These are phyloP conservation scores for Trypanosoma scelopori DNA, from an alignment of 208 protist genomes.

Conservation along the genomic window DNA sequence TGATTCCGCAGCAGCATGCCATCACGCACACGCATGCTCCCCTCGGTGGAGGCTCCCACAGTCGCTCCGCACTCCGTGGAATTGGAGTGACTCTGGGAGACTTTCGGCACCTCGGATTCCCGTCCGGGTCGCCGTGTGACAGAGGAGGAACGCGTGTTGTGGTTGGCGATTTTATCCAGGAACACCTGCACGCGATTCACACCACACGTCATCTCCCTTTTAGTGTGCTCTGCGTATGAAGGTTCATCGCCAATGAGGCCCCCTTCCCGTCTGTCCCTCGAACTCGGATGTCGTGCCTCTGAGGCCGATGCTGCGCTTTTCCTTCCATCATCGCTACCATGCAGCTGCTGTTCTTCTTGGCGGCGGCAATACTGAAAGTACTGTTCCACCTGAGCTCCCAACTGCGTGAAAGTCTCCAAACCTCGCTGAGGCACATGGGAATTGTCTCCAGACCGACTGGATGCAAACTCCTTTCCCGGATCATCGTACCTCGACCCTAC, in stretches of 20 bases:
- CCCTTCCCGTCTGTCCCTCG: not conserved
- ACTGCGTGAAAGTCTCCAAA: too few relatives aligned
- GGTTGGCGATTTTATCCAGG: conserved; percentile 10
- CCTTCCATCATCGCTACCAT: not conserved
- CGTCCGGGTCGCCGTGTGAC: conserved; percentile 12
- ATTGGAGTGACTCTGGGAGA: conserved; percentile 1
- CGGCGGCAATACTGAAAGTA: not conserved
- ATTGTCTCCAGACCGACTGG: too few relatives aligned
- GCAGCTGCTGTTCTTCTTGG: not conserved
- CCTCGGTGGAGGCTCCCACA: not conserved
- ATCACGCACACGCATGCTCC: not conserved
- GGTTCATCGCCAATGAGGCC: not conserved
- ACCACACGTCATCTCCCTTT: not conserved
- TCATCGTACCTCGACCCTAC: too few relatives aligned
- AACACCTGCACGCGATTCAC: conserved; percentile 3
- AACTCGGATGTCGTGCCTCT: not conserved
- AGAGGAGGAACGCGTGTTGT: conserved; percentile 19
- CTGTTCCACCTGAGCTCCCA: too few relatives aligned
- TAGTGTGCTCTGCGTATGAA: not conserved
- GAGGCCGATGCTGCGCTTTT: not conserved
- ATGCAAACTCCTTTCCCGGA: too few relatives aligned
- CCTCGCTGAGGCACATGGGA: too few relatives aligned
- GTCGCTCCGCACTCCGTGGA: not conserved
- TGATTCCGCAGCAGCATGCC: conserved; percentile 3
- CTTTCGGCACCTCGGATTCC: conserved; percentile 8